Evolutionary conservation across 192 early-diverging fungal genomes (phyloP), one percentile per base, ranked within the genome.

Genomic region (Cetraspora pellucida): DNA sequence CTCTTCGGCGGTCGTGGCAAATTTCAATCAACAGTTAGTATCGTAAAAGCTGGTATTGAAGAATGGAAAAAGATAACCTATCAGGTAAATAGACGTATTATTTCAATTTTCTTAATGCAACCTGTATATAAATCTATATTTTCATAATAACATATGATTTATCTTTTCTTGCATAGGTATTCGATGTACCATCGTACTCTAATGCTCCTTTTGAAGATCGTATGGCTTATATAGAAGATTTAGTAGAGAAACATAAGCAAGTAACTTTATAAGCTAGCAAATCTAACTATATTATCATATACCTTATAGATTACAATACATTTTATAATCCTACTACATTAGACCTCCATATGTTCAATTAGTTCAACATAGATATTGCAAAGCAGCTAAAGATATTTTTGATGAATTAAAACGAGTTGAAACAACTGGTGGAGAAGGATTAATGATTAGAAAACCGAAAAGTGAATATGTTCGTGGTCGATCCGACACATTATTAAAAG

Each of bases 1-100:
- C 89, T 93, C 23, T 93, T 88, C 78, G 77, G 72, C 19, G 92
- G 92, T n/a, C 83, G 91, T 0, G 88, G 88, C 19, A 79, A 82
- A 54, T 93, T 93, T 73, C 82, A 85, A 60, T 75, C 82, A 58
- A 90, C 90, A 19, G 87, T 91, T 9, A 91, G 89, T 19, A 82
- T 91, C 60, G 90, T 93, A 58, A 88, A 85, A 72, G 77, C 69
- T 11, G 77, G 82, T 19, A 73, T 70, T 19, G 79, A 79, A 23
- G 82, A 84, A 43, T 91, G 89, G 89, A 83, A 81, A 21, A 75
- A 77, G 27, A 77, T 91, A 27, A 83, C 79, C 10, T 92, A 85
- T 68, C 80, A 90, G 28, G 81, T 65, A 44, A n/a, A 23, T n/a
- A 58, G 7, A 16, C 14, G 19, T 63, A 37, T 16, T 65, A n/a